phyloP scores from a whole-genome alignment of 2,329 filamentous ascomycete species.

The Lizonia empirigonia region DNA sequence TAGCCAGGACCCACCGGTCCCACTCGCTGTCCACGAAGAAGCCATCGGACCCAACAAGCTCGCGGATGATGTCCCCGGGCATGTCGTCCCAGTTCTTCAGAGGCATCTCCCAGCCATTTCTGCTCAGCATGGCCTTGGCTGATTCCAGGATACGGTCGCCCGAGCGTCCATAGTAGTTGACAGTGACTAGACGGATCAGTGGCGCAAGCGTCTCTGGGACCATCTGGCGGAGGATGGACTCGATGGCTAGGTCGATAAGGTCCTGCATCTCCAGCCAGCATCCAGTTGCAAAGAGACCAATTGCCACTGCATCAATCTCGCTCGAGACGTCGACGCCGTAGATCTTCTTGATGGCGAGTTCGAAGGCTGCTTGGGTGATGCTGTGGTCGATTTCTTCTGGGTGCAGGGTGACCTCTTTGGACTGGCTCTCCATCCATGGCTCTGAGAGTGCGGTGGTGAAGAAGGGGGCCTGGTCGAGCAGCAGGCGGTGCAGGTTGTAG shows the following conservation, averaged over 20 bases:
- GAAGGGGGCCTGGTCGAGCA: conserved; percentile 62
- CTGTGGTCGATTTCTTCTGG: conserved; percentile 60
- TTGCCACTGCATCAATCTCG: conserved; percentile 59
- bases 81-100: conserved; percentile 62
- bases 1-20: conserved; percentile 62
- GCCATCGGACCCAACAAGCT: conserved; percentile 63
- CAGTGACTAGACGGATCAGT: conserved; percentile 60
- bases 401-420: conserved; percentile 58
- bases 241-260: conserved; percentile 59
- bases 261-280: conserved; percentile 66
- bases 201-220: conserved; percentile 55
- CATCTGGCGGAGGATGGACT: conserved; percentile 62
- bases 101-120: conserved; percentile 63
- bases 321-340: conserved; percentile 57
- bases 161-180: conserved; percentile 61
- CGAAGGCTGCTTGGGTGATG: conserved; percentile 60
- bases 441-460: conserved; percentile 61
- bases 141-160: conserved; percentile 62
- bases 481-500: conserved; percentile 60
- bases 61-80: conserved; percentile 62
- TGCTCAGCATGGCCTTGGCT: conserved; percentile 63
- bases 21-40: conserved; percentile 65
- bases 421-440: conserved; percentile 61
- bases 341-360: conserved; percentile 60
- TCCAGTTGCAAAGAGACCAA: conserved; percentile 61